These are phyloP conservation scores for Starmerella ratchasimensis DNA, from an alignment of 805 yeast genomes.

Conservation along the genomic window DNA sequence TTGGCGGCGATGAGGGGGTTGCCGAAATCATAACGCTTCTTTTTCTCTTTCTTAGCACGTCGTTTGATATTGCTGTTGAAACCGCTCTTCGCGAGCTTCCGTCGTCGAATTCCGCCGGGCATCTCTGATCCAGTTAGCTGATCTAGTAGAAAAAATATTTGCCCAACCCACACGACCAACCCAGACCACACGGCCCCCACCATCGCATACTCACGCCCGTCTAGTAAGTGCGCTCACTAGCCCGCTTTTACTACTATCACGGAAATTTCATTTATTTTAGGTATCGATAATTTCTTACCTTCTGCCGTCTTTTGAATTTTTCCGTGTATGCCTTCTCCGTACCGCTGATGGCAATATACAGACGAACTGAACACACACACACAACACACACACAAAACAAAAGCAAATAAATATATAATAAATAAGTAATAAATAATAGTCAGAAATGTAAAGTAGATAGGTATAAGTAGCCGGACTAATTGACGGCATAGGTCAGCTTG, in stretches of 20 bases:
- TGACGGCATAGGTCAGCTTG: background rate
- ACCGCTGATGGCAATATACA: no score
- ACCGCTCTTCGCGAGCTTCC: constrained; percentile 61
- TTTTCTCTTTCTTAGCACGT: constrained; percentile 53
- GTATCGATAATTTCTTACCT: no score
- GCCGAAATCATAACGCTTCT: constrained; percentile 48
- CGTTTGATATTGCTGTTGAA: constrained; percentile 50
- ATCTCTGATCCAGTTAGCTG: constrained; percentile 8
- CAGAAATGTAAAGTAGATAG: background rate
- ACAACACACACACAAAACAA: constrained; percentile 8
- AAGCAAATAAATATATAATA: constrained; percentile 9
- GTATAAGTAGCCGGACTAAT: background rate
- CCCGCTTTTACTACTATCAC: no score
- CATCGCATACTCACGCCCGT: no score
- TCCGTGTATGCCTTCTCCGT: no score
- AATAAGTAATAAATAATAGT: constrained; percentile 2
- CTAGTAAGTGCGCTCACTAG: no score
- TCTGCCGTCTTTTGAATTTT: no score
- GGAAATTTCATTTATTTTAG: no score
- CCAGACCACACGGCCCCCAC: no score
- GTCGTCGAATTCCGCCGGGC: constrained; percentile 53
- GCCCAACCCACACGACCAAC: background rate
- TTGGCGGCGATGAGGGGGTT: constrained; percentile 76
- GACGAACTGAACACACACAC: no score
- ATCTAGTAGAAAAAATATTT: constrained; percentile 6